A percentile compares a stretch with the other conserved stretches of the same genome.
These are phyloP conservation scores for Trichoderma sp. DNA, from an alignment of 2,329 filamentous ascomycete genomes.

Conservation along the genomic window DNA sequence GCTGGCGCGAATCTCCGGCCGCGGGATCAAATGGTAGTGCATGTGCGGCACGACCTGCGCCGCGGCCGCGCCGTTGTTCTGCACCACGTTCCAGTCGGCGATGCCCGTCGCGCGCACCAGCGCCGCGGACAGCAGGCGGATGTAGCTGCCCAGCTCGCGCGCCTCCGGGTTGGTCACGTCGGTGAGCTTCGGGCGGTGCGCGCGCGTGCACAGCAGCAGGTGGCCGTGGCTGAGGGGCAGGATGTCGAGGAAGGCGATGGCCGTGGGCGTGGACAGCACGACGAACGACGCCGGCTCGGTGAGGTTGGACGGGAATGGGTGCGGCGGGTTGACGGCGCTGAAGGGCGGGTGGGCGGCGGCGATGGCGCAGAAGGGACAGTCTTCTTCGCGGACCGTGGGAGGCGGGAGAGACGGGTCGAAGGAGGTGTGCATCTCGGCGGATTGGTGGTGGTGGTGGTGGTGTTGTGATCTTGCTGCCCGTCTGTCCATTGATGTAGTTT, in stretches of 20 bases:
- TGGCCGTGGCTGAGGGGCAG: slow-evolving; percentile 84
- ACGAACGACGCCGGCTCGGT: slow-evolving; percentile 59
- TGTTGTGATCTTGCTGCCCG: neutral
- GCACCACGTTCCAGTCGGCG: slow-evolving; percentile 91
- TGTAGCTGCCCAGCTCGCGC: slow-evolving; percentile 66
- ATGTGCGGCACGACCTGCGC: slow-evolving; percentile 93
- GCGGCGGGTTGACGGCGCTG: slow-evolving; percentile 49
- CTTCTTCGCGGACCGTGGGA: slow-evolving; percentile 36
- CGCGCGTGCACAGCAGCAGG: slow-evolving; percentile 77
- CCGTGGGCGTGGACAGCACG: slow-evolving; percentile 74
- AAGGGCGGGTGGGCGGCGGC: slow-evolving; percentile 53
- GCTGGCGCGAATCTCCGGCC: slow-evolving; percentile 67
- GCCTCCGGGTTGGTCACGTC: slow-evolving; percentile 68
- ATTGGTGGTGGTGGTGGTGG: neutral
- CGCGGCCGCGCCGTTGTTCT: slow-evolving; percentile 89
- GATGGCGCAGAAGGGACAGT: slow-evolving; percentile 68
- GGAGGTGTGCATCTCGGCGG: slow-evolving; percentile 30
- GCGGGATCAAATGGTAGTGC: slow-evolving; percentile 92
- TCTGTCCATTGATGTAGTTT: neutral
- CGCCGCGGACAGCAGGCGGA: slow-evolving; percentile 74
- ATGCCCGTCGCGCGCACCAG: slow-evolving; percentile 71
- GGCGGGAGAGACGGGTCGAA: slow-evolving; percentile 45
- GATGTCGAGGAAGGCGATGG: slow-evolving; percentile 92
- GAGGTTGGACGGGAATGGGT: slow-evolving; percentile 40
- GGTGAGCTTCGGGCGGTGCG: slow-evolving; percentile 76